Base-by-base conservation (phyloP, 1,284 basidiomycete species). In the Mycena sp. region DNA sequence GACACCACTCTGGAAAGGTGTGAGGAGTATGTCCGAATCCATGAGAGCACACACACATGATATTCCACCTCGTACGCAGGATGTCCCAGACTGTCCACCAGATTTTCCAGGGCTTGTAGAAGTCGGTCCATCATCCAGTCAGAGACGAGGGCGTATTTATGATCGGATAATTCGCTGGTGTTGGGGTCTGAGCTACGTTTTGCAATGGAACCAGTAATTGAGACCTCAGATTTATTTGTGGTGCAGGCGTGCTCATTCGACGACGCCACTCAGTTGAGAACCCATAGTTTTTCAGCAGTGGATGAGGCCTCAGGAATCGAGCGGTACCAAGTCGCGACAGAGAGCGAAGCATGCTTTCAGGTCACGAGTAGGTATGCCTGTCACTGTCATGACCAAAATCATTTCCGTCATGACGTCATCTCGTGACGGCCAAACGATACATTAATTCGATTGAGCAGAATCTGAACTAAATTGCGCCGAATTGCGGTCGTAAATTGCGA, bases 61-160 rank as follows among this genome's bases (percentile, higher is more conserved):
- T 98, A 98, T 76, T 99, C 97, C 16, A 98, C 92, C 74, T 99
- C 97, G 75, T 90, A 93, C 3, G 81, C 79, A 1, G 87, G 72
- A 63, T 86, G 79, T 10, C 77, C 82, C 49, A 78, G 69, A 62
- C 74, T 83, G 69, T 99, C 96, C 37, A 96, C 75, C 14, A 96
- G 71, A 7, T 80, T 78, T 74, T 99, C 97, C 35, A 99, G 79
- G 4, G 84, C 85, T 67, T 95, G 94, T 23, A 95, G 85, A 28
- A 99, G 76, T 11, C 74, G 79, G 64, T 94, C 91, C 93, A 99
- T 96, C 35, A 93, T 89, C 49, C 81, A 75, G 66, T 98, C 94
- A 0, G 96, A 88, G 32, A 94, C 77, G 44, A 78, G 75, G 73
- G 98, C 90, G 76, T 99, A 99, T 65, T 85, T 80, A 38, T 88